Evolutionary conservation across 78 protist genomes (phyloP).

Genomic region (Protostelium mycophagum): DNA sequence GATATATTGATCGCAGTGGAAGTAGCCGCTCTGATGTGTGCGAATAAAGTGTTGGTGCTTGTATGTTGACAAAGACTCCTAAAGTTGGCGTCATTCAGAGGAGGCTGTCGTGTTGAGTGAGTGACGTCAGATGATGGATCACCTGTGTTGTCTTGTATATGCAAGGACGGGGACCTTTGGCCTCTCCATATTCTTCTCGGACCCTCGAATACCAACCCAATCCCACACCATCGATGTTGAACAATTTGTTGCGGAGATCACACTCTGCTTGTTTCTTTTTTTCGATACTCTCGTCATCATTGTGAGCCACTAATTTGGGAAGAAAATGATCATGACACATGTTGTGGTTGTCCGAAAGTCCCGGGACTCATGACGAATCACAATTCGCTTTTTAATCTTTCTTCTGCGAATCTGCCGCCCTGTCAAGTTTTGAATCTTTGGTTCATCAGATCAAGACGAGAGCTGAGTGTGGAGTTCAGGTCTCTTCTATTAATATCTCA

Average conservation of each 20-base stretch:
- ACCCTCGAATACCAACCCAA: neutral
- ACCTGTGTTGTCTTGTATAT: neutral
- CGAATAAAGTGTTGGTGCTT: neutral
- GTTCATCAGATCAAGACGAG: too few species aligned
- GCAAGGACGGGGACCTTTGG: neutral
- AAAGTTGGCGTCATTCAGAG: neutral
- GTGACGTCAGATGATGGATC: neutral
- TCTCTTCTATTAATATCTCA: too few species aligned
- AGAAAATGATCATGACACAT: neutral
- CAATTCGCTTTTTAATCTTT: too few species aligned
- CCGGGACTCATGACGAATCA: too few species aligned
- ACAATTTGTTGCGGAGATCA: neutral
- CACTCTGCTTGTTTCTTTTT: neutral
- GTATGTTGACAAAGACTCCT: neutral
- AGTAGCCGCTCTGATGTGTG: neutral
- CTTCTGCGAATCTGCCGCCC: too few species aligned
- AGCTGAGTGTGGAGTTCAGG: too few species aligned
- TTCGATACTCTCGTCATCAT: neutral
- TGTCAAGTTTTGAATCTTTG: too few species aligned
- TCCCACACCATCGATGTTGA: neutral
- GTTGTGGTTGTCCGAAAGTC: too few species aligned
- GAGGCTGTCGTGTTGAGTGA: neutral
- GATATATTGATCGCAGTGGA: neutral
- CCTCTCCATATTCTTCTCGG: neutral
- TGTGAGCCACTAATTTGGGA: neutral